phyloP scores from a whole-genome alignment of 805 yeast species.

The Jamesozyma lodderae region DNA sequence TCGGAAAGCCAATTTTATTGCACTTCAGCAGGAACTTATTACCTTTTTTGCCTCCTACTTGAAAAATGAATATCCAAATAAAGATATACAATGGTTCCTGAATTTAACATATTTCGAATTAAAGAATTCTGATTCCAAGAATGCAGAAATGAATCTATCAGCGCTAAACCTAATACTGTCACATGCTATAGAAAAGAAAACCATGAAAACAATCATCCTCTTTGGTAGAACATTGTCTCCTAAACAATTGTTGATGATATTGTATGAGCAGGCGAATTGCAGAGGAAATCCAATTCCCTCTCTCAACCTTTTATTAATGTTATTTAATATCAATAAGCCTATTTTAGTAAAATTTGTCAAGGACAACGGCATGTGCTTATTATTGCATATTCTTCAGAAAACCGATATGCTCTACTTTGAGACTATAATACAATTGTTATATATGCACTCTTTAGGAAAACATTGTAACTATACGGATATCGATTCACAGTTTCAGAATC shows the following conservation, averaged over 20 bases:
- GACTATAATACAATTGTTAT: constrained; percentile 43
- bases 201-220: constrained; percentile 38
- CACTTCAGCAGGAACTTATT: constrained; percentile 20
- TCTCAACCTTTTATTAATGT: constrained; percentile 40
- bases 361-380: constrained; percentile 38
- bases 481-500: neutral
- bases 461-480: neutral
- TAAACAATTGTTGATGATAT: constrained; percentile 55
- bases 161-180: constrained; percentile 26
- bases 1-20: constrained; percentile 13
- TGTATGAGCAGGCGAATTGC: constrained; percentile 27
- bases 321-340: constrained; percentile 40
- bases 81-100: constrained; percentile 43
- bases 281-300: constrained; percentile 13
- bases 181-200: constrained; percentile 33
- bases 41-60: constrained; percentile 28
- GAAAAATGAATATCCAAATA: constrained; percentile 42
- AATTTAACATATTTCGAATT: constrained; percentile 44
- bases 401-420: constrained; percentile 23
- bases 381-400: constrained; percentile 38
- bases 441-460: constrained; percentile 21
- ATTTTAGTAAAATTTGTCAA: constrained; percentile 42
- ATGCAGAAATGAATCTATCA: constrained; percentile 26
- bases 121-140: constrained; percentile 25
- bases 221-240: constrained; percentile 44